Conservation (phyloP, 345 rosid genomes). For the Lepidium sativum region DNA sequence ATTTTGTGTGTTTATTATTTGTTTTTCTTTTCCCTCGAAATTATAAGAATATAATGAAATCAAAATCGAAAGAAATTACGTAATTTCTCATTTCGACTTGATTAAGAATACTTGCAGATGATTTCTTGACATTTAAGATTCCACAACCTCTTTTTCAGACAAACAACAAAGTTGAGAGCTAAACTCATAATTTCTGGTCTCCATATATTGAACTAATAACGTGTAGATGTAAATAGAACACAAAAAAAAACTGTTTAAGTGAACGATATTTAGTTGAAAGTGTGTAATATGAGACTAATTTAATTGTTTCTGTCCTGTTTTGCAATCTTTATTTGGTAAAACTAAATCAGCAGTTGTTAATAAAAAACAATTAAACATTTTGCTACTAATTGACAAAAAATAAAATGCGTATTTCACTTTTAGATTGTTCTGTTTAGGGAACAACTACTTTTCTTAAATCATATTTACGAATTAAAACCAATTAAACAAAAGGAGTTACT, state of each 20-base stretch:
- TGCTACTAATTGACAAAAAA: background rate
- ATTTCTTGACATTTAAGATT: background rate
- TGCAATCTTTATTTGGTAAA: slow-evolving; percentile 17
- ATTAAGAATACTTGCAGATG: background rate
- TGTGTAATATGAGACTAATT: background rate
- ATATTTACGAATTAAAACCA: background rate
- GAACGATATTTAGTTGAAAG: slow-evolving; percentile 8
- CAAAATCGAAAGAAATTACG: background rate
- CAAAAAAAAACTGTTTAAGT: background rate
- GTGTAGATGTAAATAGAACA: background rate
- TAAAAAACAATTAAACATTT: background rate
- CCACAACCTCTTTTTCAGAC: background rate
- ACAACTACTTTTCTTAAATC: background rate
- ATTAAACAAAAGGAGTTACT: background rate
- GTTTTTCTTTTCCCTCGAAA: background rate
- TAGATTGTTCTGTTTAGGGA: slow-evolving; percentile 3
- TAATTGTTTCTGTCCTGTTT: background rate
- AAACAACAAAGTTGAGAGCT: background rate
- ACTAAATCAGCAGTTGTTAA: slow-evolving; percentile 10
- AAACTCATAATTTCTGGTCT: slow-evolving; percentile 15
- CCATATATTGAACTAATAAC: slow-evolving; percentile 6
- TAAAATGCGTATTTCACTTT: background rate
- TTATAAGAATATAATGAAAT: background rate
- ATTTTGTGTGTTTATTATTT: background rate
- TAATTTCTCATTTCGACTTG: background rate